phyloP scores from a whole-genome alignment of 2,329 filamentous ascomycete genomes.

The Clonostachys chloroleuca region DNA sequence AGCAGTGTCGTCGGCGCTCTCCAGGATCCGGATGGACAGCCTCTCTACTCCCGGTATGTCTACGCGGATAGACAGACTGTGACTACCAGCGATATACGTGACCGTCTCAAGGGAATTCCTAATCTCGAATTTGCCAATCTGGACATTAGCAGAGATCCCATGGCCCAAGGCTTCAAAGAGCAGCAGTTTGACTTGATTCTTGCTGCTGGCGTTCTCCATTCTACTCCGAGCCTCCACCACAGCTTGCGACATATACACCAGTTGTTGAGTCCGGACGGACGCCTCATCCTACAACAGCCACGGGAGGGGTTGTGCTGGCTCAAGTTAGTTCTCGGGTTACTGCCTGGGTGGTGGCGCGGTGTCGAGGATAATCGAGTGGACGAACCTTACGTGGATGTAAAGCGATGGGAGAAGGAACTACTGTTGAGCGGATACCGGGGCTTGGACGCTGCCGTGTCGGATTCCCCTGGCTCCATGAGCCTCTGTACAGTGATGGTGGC shows the following conservation, averaged over 20 bases:
- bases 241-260: slow-evolving; percentile 22
- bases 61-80: slow-evolving; percentile 21
- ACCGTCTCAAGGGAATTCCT: slow-evolving; percentile 11
- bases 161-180: slow-evolving; percentile 21
- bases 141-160: slow-evolving; percentile 13
- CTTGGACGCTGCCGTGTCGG: neutral
- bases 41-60: slow-evolving; percentile 16
- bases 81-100: slow-evolving; percentile 17
- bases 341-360: slow-evolving; percentile 28
- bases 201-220: slow-evolving; percentile 27
- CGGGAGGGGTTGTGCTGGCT: slow-evolving; percentile 14
- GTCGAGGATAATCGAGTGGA: slow-evolving; percentile 13
- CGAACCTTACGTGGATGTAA: slow-evolving; percentile 13
- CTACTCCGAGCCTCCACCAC: slow-evolving; percentile 17
- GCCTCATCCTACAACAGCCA: slow-evolving; percentile 20
- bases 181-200: slow-evolving; percentile 28
- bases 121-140: slow-evolving; percentile 10
- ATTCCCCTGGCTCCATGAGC: neutral
- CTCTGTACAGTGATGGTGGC: neutral
- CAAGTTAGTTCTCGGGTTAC: slow-evolving; percentile 18
- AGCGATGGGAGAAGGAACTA: slow-evolving; percentile 19
- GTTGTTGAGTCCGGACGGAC: slow-evolving; percentile 22
- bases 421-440: slow-evolving; percentile 13
- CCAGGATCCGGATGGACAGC: neutral
- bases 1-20: slow-evolving; percentile 19